Evolutionary conservation across 805 yeast species (phyloP), one percentile per base, ranked within the genome.

Genomic region (Grigorovia humatica): DNA sequence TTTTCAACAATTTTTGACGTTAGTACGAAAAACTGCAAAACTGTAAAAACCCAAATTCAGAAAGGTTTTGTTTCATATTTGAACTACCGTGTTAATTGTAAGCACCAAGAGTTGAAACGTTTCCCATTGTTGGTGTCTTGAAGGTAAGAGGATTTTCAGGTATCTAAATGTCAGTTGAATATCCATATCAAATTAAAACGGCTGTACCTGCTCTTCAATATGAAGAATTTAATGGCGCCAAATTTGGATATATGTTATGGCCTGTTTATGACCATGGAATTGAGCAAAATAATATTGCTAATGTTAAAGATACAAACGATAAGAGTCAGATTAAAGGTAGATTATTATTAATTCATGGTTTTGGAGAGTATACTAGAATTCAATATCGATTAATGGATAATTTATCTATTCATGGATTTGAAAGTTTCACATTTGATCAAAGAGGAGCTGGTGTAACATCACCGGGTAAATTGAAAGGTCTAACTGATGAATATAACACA

Each of bases 391-490:
- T 77, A 30, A 76, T 78, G 61, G 89, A 85, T 58, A 68, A 70
- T 4, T 62, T 84, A 51, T 68, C 77, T 2, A 59, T 61, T 20
- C 53, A 57, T 12, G 90, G 91, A 0, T 83, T 76, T 62, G 89
- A 85, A 58, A 71, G 77, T 0, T 83, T 81, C 62, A 77, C 78
- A 60, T 86, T 78, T 64, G 88, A 82, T 63, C 91, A 85, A 65
- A 72, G 90, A 61, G 95, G 93, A 0, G 79, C 88, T 9, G 90
- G 90, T 2, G 74, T 70, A 49, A 83, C 90, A 0, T 74, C 81
- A 1, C 74, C 77, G 1, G 80, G 80, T 27, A 72, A 74, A 35
- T 61, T 67, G 7, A 70, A 73, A 46, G 91, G 90, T 9, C 63
- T 65, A 27, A 79, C 87, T 1, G 71, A 78, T 59, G 89, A 84